Evolutionary conservation across 345 rosid species (phyloP).

Genomic region (Mallotus nudiflorus): DNA sequence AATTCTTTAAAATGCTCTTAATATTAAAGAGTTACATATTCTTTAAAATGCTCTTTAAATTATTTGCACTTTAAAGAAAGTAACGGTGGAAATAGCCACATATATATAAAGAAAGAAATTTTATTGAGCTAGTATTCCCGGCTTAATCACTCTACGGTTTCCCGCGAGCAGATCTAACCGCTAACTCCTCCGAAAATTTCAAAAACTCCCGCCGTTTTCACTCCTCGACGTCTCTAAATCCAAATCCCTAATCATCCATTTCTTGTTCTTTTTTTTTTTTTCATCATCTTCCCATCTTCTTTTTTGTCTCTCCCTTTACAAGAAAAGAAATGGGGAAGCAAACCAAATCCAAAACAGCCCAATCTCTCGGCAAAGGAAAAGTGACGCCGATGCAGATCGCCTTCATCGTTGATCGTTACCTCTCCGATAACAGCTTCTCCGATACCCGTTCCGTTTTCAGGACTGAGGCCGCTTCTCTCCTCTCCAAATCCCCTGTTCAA

Average conservation of each 20-base stretch:
- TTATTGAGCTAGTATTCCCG: background rate
- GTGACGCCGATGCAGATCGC: conserved; percentile 80
- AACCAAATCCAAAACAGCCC: conserved; percentile 41
- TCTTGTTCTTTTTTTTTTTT: too few species aligned
- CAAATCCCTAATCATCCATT: background rate
- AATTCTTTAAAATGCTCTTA: too few species aligned
- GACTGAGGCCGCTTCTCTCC: conserved; percentile 66
- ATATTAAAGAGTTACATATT: too few species aligned
- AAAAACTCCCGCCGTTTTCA: background rate
- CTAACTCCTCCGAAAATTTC: background rate
- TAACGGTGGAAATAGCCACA: too few species aligned
- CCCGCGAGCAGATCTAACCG: conserved; percentile 1
- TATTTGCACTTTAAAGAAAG: too few species aligned
- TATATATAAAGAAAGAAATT: too few species aligned
- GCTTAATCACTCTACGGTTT: background rate
- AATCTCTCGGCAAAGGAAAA: conserved; percentile 54
- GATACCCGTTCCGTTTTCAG: conserved; percentile 58
- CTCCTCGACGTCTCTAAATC: background rate
- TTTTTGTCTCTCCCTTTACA: background rate
- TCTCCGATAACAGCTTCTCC: conserved; percentile 59
- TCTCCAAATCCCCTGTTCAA: conserved; percentile 62
- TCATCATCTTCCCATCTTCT: background rate
- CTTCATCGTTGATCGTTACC: conserved; percentile 83
- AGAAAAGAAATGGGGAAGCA: conserved; percentile 50
- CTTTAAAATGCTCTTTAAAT: too few species aligned